These are phyloP conservation scores for Tolypocladium tropicale DNA, from an alignment of 2,329 filamentous ascomycete genomes.

Conservation along the genomic window DNA sequence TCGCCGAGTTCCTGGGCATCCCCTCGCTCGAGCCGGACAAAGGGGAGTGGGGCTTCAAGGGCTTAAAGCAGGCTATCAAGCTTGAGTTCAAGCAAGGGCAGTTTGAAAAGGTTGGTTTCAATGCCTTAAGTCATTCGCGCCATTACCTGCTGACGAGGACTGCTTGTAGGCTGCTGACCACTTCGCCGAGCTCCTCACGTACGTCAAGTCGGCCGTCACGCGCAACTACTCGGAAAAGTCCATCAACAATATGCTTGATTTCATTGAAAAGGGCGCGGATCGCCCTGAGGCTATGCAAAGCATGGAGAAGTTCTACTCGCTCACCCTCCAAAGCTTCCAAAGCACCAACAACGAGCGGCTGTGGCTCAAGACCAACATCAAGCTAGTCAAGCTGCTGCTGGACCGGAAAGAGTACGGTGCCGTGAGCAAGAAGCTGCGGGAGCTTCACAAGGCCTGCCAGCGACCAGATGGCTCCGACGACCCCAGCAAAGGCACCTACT, in stretches of 20 bases:
- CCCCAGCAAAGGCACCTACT: slow-evolving; percentile 91
- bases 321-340: slow-evolving; percentile 90
- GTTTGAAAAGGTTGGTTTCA: slow-evolving; percentile 59
- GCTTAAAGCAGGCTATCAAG: slow-evolving; percentile 95
- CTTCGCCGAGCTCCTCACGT: slow-evolving; percentile 90
- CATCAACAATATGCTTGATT: slow-evolving; percentile 98
- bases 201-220: slow-evolving; percentile 93
- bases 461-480: slow-evolving; percentile 80
- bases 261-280: slow-evolving; percentile 81
- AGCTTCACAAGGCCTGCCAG: slow-evolving; percentile 84
- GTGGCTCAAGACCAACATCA: slow-evolving; percentile 98
- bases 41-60: slow-evolving; percentile 98
- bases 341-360: slow-evolving; percentile 94
- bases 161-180: slow-evolving; percentile 67
- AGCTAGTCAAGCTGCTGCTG: slow-evolving; percentile 82
- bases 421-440: slow-evolving; percentile 72
- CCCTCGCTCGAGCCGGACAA: slow-evolving; percentile 80
- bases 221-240: slow-evolving; percentile 98
- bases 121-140: not conserved
- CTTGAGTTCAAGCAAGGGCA: slow-evolving; percentile 86
- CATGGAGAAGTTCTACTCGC: slow-evolving; percentile 91
- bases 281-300: slow-evolving; percentile 60
- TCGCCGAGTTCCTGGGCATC: slow-evolving; percentile 86
- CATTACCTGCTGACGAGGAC: slow-evolving; percentile 11
- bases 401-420: slow-evolving; percentile 81